Conservation (phyloP, 208 protist genomes). For the Porcisia hertigi region DNA sequence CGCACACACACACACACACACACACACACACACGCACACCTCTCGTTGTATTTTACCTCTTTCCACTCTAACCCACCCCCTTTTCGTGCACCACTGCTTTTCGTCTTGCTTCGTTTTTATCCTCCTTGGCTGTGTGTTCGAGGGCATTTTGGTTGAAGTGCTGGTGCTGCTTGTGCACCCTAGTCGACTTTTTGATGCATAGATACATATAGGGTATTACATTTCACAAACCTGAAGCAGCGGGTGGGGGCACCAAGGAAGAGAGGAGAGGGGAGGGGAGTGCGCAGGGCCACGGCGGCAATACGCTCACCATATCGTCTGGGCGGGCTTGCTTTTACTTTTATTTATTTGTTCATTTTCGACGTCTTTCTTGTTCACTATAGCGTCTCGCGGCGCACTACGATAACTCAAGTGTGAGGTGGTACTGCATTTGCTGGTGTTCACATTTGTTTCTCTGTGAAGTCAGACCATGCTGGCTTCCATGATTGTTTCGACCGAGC, state of each 20-base stretch:
- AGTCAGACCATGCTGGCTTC: conserved; percentile 12
- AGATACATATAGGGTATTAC: not conserved
- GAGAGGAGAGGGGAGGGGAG: no score
- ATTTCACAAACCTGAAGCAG: no score
- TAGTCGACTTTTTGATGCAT: not conserved
- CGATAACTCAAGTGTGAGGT: not conserved
- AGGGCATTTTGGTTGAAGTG: not conserved
- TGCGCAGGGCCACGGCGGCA: no score
- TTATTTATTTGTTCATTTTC: not conserved
- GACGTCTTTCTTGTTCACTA: not conserved
- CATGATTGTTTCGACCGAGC: not conserved
- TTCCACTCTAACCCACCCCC: not conserved
- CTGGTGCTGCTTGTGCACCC: not conserved
- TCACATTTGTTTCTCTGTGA: not conserved
- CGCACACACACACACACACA: not conserved
- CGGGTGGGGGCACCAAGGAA: no score
- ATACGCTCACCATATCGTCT: not conserved
- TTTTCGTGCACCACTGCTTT: not conserved
- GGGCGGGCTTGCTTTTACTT: not conserved
- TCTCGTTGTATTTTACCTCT: no score
- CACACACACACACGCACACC: not conserved
- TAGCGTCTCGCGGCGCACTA: not conserved
- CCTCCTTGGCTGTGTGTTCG: not conserved
- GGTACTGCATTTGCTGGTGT: not conserved
- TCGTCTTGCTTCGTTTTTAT: not conserved